phyloP scores from a whole-genome alignment of 164 flowering plant genomes.

The Tinospora cordifolia region DNA sequence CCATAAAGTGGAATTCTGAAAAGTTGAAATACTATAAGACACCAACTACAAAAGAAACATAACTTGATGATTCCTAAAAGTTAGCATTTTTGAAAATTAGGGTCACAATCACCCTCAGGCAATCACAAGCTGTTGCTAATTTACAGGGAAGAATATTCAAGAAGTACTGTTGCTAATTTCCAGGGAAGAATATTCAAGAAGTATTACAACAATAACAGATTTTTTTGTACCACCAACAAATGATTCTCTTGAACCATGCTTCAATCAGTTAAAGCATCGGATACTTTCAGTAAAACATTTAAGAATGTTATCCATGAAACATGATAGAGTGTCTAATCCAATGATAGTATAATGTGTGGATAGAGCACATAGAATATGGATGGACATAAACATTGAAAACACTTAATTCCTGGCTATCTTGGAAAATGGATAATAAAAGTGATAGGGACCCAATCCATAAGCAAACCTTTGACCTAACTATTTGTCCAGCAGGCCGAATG shows the following conservation, averaged over 20 bases:
- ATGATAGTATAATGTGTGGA: no score
- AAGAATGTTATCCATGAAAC: no score
- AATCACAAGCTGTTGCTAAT: not conserved
- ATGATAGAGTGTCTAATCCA: no score
- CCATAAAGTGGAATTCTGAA: slow-evolving; percentile 81
- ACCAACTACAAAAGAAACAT: not conserved
- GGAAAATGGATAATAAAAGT: no score
- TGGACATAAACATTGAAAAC: no score
- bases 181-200: not conserved
- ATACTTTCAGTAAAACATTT: not conserved
- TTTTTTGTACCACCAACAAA: not conserved
- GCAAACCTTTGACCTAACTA: no score
- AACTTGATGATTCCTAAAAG: not conserved
- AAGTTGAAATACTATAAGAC: slow-evolving; percentile 1
- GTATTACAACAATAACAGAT: not conserved
- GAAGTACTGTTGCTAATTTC: not conserved
- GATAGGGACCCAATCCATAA: no score
- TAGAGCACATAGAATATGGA: no score
- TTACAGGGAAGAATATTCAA: not conserved
- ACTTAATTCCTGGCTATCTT: no score
- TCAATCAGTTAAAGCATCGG: not conserved
- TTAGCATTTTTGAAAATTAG: not conserved
- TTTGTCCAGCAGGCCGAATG: no score
- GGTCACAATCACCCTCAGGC: not conserved
- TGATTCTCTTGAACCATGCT: not conserved